Conservation (phyloP, 2,329 filamentous ascomycete species). For the Phialocephala sp. region DNA sequence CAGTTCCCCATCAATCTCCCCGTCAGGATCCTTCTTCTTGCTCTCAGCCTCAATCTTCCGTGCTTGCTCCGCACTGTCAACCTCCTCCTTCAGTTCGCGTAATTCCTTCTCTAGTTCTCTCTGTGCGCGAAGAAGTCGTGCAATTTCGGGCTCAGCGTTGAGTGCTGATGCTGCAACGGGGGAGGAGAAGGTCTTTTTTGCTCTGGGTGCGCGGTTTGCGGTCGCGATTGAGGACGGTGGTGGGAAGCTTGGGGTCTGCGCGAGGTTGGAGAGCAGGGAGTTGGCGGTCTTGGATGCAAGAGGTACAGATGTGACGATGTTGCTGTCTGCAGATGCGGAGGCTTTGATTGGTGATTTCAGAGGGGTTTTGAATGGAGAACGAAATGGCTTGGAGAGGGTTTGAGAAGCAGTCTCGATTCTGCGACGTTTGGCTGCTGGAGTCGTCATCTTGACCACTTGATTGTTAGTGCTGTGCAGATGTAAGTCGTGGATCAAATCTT, state of each 20-base stretch:
- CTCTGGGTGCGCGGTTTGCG: constrained; percentile 17
- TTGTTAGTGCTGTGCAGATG: constrained; percentile 38
- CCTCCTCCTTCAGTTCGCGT: constrained; percentile 44
- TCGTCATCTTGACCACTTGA: constrained; percentile 48
- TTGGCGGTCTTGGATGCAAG: constrained; percentile 18
- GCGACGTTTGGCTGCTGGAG: constrained; percentile 65
- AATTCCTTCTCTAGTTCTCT: constrained; percentile 43
- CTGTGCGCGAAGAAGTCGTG: constrained; percentile 40
- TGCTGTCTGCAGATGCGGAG: constrained; percentile 10
- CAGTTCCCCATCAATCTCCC: constrained; percentile 62
- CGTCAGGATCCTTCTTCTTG: constrained; percentile 45
- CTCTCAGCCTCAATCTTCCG: constrained; percentile 51
- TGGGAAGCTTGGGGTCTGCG: constrained; percentile 17
- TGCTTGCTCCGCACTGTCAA: constrained; percentile 59
- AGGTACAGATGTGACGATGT: constrained; percentile 18
- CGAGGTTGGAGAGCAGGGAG: constrained; percentile 22
- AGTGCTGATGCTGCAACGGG: constrained; percentile 43
- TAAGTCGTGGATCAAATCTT: constrained; percentile 36
- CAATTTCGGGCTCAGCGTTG: constrained; percentile 41
- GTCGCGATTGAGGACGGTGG: constrained; percentile 7
- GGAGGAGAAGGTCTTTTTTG: constrained; percentile 36
- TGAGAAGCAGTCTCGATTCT: constrained; percentile 62
- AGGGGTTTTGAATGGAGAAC: constrained; percentile 67
- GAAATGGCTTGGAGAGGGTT: constrained; percentile 73
- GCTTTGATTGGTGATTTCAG: constrained; percentile 34